These are phyloP conservation scores for Nakazawaea ambrosiae DNA, from an alignment of 805 yeast species.

Conservation along the genomic window DNA sequence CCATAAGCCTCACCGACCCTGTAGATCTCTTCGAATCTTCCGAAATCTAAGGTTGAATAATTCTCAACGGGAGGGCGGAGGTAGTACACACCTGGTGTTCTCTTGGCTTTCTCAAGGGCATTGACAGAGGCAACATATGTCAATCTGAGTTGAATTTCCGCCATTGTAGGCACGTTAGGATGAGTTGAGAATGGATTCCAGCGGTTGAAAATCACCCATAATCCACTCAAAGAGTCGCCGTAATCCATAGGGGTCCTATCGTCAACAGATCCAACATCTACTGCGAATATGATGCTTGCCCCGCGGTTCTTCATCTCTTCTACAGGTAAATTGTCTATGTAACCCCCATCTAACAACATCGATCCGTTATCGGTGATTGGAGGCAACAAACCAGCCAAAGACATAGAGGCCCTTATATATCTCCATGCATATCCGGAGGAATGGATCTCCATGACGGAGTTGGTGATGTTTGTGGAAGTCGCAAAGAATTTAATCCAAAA, in stretches of 20 bases:
- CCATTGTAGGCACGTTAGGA: slow-evolving; percentile 89
- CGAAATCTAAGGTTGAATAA: slow-evolving; percentile 88
- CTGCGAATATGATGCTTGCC: slow-evolving; percentile 81
- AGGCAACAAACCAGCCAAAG: slow-evolving; percentile 89
- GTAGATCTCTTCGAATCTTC: slow-evolving; percentile 84
- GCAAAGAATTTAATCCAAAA: slow-evolving; percentile 88
- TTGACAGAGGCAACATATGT: slow-evolving; percentile 95
- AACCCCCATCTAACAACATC: slow-evolving; percentile 95
- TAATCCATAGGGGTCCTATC: slow-evolving; percentile 84
- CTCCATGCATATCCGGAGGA: slow-evolving; percentile 93
- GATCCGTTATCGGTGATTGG: slow-evolving; percentile 84
- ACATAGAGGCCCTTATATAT: slow-evolving; percentile 92
- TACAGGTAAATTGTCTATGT: slow-evolving; percentile 89
- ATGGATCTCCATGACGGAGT: slow-evolving; percentile 92
- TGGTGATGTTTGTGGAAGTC: slow-evolving; percentile 91
- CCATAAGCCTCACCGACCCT: slow-evolving; percentile 77
- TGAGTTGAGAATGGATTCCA: slow-evolving; percentile 85
- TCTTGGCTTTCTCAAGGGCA: slow-evolving; percentile 83
- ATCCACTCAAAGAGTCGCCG: slow-evolving; percentile 89
- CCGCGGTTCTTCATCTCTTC: slow-evolving; percentile 87
- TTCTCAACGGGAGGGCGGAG: slow-evolving; percentile 91
- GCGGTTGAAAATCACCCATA: slow-evolving; percentile 82
- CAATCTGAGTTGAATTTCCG: slow-evolving; percentile 87
- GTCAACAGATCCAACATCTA: slow-evolving; percentile 93
- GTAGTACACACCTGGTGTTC: slow-evolving; percentile 77